Base-by-base conservation (phyloP, 139 green algal species). In the Tetradesmus obliquus region DNA sequence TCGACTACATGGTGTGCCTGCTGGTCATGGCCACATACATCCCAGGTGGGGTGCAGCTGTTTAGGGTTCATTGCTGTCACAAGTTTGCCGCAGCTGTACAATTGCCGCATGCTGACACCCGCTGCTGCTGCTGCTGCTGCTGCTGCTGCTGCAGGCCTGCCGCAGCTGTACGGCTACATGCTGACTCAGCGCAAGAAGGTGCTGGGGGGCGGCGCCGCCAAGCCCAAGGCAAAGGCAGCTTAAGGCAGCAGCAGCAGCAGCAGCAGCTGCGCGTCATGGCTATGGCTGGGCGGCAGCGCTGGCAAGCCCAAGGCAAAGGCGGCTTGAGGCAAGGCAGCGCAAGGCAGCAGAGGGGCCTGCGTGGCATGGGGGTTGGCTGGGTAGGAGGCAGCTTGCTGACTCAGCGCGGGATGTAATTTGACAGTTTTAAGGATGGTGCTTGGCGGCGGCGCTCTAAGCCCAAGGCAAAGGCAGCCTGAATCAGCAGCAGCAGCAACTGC, bases 121-220 rank as follows among this genome's bases (percentile, higher is more conserved):
- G 8, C 8, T 66, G 57, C 57, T 66, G 57, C 57, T 66, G 57
- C 57, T 66, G 32, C 32, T 45, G 32, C 32, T 66, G 57, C 57
- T 66, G 57, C 57, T 66, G 57, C 57, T 66, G 57, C 57, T 66
- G 57, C 57, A 66, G 57, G 57, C 57, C 57, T 66, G 57, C 57
- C 57, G 57, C 57, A 66, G 57, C 57, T 66, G 57, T 66, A 66
- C 57, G 57, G 57, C 57, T 66, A 66, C 57, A 66, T 66, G 57
- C 57, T 99, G 13, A 92, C 76, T 3, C 97, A 99, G 93, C 94
- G 97, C 54, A 96, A 94, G 60, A 98, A 97, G 94, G 90, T 98
- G 82, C 91, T 98, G 83, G 93, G 89, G 12, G 82, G 82, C n/a
- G 89, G 82, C 13, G 89, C 8, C 20, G 3, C 24, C 3, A n/a